phyloP scores from a whole-genome alignment of 163 green algal species.

The Scenedesmus sp. region DNA sequence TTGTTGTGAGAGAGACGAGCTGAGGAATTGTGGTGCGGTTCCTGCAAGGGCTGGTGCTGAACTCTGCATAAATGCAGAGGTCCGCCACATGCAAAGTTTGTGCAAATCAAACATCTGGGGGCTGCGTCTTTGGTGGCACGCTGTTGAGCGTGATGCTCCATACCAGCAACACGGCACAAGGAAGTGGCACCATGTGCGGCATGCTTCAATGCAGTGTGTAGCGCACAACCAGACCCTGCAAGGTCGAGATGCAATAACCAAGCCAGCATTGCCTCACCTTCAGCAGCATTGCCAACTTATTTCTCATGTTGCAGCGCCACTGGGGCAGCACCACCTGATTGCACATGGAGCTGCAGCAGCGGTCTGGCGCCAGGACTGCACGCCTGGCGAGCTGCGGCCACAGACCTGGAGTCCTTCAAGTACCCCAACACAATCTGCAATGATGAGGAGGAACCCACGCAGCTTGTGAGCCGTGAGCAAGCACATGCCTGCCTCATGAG shows the following conservation, averaged over 20 bases:
- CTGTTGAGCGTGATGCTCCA: too few species aligned
- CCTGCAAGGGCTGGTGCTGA: too few species aligned
- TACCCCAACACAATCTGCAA: slow-evolving; percentile 48
- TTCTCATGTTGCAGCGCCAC: neutral
- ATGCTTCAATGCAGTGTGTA: neutral
- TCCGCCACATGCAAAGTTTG: too few species aligned
- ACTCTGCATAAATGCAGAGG: too few species aligned
- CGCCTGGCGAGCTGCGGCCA: slow-evolving; percentile 33
- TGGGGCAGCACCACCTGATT: slow-evolving; percentile 7
- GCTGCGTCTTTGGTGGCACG: too few species aligned
- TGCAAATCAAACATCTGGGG: too few species aligned
- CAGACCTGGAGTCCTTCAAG: slow-evolving; percentile 9
- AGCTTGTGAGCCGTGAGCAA: neutral
- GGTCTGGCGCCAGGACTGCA: slow-evolving; percentile 32
- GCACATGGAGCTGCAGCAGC: neutral
- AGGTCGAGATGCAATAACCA: neutral
- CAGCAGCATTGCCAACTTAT: slow-evolving; percentile 1
- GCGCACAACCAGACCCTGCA: neutral
- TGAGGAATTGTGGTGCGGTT: too few species aligned
- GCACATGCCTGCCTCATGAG: neutral
- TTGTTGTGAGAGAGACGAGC: too few species aligned
- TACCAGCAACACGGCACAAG: too few species aligned
- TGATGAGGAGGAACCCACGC: neutral
- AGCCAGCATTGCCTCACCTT: neutral
- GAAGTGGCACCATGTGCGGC: too few species aligned